Evolutionary conservation across 208 protist species (phyloP).

Genomic region (Blechomonas ayalai): DNA sequence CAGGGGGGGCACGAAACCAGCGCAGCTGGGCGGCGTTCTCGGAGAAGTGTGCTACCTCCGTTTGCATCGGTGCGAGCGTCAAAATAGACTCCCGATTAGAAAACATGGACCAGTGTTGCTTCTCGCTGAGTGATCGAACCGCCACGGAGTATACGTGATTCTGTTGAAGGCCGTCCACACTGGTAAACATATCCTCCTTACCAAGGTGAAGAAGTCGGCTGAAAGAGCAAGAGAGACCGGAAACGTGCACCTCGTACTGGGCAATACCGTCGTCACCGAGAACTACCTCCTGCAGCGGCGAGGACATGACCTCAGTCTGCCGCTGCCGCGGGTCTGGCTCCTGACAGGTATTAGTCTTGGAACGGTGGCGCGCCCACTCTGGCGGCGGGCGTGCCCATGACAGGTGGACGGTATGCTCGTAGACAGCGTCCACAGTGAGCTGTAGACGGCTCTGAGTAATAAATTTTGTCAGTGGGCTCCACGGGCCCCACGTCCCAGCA

Average conservation of each 20-base stretch:
- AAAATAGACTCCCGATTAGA: slow-evolving; percentile 75
- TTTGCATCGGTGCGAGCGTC: slow-evolving; percentile 62
- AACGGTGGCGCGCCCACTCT: slow-evolving; percentile 17
- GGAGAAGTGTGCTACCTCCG: slow-evolving; percentile 49
- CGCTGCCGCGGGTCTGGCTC: neutral
- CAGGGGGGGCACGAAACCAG: slow-evolving; percentile 49
- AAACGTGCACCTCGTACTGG: slow-evolving; percentile 65
- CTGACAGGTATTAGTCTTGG: neutral
- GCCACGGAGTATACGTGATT: slow-evolving; percentile 80
- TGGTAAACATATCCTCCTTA: slow-evolving; percentile 33
- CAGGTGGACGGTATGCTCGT: slow-evolving; percentile 56
- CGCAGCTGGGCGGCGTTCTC: slow-evolving; percentile 57
- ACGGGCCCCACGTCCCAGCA: slow-evolving; percentile 77
- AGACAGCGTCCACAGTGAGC: slow-evolving; percentile 64
- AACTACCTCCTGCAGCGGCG: slow-evolving; percentile 30
- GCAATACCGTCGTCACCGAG: slow-evolving; percentile 70
- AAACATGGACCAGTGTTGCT: slow-evolving; percentile 76
- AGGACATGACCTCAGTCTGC: neutral
- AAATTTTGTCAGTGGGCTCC: slow-evolving; percentile 73
- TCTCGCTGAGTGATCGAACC: slow-evolving; percentile 70
- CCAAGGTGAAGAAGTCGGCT: slow-evolving; percentile 36
- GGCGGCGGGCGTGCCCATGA: slow-evolving; percentile 71
- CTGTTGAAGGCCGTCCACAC: slow-evolving; percentile 53
- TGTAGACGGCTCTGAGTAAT: slow-evolving; percentile 73
- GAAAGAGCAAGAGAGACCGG: slow-evolving; percentile 56